Base-by-base conservation (phyloP, 495 filamentous ascomycete genomes). In the Apodospora peruviana region DNA sequence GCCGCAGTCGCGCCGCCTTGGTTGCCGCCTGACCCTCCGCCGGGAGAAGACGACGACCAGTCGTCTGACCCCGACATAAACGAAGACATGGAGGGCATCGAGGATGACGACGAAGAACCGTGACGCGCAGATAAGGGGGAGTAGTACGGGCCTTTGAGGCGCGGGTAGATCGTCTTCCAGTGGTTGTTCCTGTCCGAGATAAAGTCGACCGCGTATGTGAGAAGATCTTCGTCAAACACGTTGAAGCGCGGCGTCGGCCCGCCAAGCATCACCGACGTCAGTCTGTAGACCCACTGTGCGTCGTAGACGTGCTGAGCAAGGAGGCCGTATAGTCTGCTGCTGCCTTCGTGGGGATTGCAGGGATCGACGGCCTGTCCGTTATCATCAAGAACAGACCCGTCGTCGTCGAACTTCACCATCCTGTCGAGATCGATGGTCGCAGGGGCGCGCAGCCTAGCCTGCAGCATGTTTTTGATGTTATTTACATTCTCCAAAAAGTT, bases 401-500 rank as follows among this genome's bases (percentile, higher is more conserved):
- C 42, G 16, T 45, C 48, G 5, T 57, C 40, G 20, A 41, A 40
- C 12, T 25, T 40, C 10, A 7, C 12, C 18, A 36, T 21, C 8
- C 9, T 21, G 34, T 46, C 22, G 9, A 65, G 52, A 14, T 57
- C 48, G 4, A 48, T 47, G 23, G 41, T 59, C 21, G 51, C 47
- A 5, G 56, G 25, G 8, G 39, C 16, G 0, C 52, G 55, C 11
- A 64, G 44, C 45, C 60, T 51, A 3, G 58, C 56, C 17, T 46
- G 52, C 7, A 76, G 42, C 64, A 74, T 69, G 16, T 52, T 65
- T 34, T 57, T 53, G 48, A 76, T 64, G 47, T 73, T 75, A 18
- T 40, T 38, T 14, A 68, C 50, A 40, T 76, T 76, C 24, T 74
- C 67, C 22, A 32, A 34, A 9, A 68, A 42, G 37, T 63, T 67